These are phyloP conservation scores for Wickerhamiella lipophila DNA, from an alignment of 805 yeast species.

Conservation along the genomic window DNA sequence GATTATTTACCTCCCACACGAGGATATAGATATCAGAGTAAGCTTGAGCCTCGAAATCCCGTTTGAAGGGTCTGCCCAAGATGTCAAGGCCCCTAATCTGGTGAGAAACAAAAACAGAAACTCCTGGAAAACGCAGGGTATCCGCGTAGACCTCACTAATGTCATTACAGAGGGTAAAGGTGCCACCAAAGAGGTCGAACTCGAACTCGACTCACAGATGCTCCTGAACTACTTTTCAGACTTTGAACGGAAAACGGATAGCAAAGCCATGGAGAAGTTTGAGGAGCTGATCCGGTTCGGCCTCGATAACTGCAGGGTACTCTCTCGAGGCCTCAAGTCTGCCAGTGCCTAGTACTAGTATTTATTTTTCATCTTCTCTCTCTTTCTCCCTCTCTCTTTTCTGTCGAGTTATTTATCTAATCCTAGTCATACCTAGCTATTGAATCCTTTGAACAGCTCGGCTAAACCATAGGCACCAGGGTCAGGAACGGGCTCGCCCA, in stretches of 20 bases:
- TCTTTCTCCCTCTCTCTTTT: too few relatives aligned
- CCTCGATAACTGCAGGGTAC: constrained; percentile 45
- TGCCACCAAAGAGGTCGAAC: constrained; percentile 35
- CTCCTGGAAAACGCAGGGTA: constrained; percentile 55
- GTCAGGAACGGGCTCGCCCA: constrained; percentile 55
- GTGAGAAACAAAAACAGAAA: constrained; percentile 61
- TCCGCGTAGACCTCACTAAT: constrained; percentile 26
- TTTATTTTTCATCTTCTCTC: too few relatives aligned
- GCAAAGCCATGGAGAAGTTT: constrained; percentile 39
- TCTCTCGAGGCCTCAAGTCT: constrained; percentile 21
- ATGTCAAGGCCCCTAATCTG: constrained; percentile 31
- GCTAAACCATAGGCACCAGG: constrained; percentile 90
- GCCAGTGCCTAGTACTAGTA: background rate
- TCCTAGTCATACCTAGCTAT: too few relatives aligned
- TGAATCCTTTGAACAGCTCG: constrained; percentile 38
- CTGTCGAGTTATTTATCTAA: too few relatives aligned
- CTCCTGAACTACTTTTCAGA: constrained; percentile 33
- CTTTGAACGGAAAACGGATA: constrained; percentile 24
- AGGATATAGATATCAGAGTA: constrained; percentile 62
- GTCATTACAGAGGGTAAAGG: constrained; percentile 20
- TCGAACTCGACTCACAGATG: constrained; percentile 38
- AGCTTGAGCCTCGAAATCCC: constrained; percentile 72
- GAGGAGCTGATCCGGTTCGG: constrained; percentile 47
- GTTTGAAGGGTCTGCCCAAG: constrained; percentile 33
- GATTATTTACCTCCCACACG: constrained; percentile 60